These are phyloP conservation scores for Nannochloropsis oceanica DNA, from an alignment of 108 stramenopile species.

Conservation along the genomic window DNA sequence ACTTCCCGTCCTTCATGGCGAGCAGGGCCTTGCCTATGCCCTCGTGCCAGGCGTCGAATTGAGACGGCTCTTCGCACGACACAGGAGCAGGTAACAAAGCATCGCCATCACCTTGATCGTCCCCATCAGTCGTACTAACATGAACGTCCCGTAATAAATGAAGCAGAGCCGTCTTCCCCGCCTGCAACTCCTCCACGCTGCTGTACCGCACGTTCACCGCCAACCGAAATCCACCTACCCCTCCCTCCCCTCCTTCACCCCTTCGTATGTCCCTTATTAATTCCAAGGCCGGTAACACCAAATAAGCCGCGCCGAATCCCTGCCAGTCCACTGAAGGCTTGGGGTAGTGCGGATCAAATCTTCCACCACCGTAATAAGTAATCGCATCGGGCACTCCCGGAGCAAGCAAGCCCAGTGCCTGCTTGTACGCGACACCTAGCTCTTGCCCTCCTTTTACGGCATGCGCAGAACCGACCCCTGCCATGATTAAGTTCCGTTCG, in stretches of 20 bases:
- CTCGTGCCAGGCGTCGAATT: neutral
- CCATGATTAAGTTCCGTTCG: neutral
- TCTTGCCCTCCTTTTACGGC: neutral
- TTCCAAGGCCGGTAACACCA: constrained; percentile 15
- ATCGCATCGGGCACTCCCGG: neutral
- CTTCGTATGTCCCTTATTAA: neutral
- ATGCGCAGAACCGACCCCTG: neutral
- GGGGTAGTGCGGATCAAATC: neutral
- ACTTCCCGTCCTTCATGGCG: neutral
- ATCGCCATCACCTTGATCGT: neutral
- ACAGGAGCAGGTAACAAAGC: neutral
- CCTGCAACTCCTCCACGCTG: neutral
- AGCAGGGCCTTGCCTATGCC: neutral
- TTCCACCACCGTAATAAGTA: constrained; percentile 13
- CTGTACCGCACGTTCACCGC: neutral
- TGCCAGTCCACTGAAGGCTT: neutral
- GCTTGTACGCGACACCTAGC: neutral
- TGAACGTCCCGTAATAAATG: neutral
- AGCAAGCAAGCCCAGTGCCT: neutral
- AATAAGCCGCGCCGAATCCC: constrained; percentile 3
- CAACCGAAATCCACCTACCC: neutral
- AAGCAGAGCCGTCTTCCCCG: neutral
- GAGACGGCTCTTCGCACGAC: neutral
- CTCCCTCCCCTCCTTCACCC: neutral
- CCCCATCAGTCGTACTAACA: neutral